Evolutionary conservation across 257 asterid species (phyloP), one percentile per base, ranked within the genome.

Genomic region (Haberlea rhodopensis): DNA sequence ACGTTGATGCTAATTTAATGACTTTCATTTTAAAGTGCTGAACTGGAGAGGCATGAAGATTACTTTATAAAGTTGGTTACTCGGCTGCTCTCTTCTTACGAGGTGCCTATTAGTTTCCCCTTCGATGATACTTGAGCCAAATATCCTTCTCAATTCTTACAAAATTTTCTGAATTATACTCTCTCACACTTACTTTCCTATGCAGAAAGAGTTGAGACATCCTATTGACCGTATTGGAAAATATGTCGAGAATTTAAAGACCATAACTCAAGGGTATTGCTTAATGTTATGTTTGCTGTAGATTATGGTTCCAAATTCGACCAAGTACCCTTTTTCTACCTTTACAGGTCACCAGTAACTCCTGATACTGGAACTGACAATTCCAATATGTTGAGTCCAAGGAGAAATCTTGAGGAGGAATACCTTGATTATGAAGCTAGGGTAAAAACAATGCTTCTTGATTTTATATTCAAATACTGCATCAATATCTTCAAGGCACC

Each of bases 331-430:
- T 32, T 55, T 70, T 71, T 68, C 34, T 8, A 63, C 67, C 52
- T 69, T 65, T 43, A 52, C 84, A 94, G 99, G 61, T 76, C 81
- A 25, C 68, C 67, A 52, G 71, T 46, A 55, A 64, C 81, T 58
- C 68, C 92, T 79, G 70, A 68, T 43, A 71, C 46, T 31, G 86
- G 78, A 71, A 53, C 45, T 43, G 81, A 60, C 79, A 79, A 75
- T 71, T 82, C 90, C 55, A 76, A 78, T 68, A 56, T 63, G 20
- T 59, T 79, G 81, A 80, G 64, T 81, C 96, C 95, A 18, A 81
- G 83, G 76, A 81, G 81, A 81, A 82, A 40, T 73, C 90, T 94
- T n/a, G 99, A 94, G 86, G 95, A 87, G 80, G 96, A 94, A 79
- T 94, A 90, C 80, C 75, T 84, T 71, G 94, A 74, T 65, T 87